These are phyloP conservation scores for Phytophthora niederhauseri DNA, from an alignment of 352 stramenopile species.

Conservation along the genomic window DNA sequence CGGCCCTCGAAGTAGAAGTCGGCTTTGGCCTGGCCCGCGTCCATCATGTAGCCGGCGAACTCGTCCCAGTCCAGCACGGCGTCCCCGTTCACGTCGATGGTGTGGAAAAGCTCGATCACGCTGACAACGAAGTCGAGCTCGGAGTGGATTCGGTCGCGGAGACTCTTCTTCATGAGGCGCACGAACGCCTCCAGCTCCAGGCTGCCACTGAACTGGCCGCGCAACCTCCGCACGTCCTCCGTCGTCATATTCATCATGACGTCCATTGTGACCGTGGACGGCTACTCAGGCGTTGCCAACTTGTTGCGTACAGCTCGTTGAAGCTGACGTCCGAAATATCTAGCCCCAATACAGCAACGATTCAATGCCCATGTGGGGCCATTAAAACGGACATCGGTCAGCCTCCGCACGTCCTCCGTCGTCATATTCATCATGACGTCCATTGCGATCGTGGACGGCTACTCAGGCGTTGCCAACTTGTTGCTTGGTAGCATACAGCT, in stretches of 20 bases:
- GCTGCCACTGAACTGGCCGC: conserved; percentile 53
- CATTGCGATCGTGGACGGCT: conserved; percentile 37
- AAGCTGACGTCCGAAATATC: too few species aligned
- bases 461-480: not conserved
- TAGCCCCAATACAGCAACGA: too few species aligned
- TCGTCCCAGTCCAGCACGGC: conserved; percentile 90
- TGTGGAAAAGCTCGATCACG: conserved; percentile 89
- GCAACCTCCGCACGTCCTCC: conserved; percentile 64
- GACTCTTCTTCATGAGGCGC: conserved; percentile 67
- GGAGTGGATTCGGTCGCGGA: conserved; percentile 67
- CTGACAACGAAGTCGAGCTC: conserved; percentile 85
- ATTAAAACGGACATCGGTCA: conserved; percentile 21
- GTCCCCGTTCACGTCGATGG: conserved; percentile 92
- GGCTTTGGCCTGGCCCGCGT: conserved; percentile 63
- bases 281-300: not conserved
- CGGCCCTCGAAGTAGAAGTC: conserved; percentile 56
- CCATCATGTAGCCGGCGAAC: conserved; percentile 89
- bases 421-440: conserved; percentile 91
- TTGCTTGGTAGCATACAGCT: too few species aligned
- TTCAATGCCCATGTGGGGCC: too few species aligned
- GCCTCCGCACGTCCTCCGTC: conserved; percentile 69
- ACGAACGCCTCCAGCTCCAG: conserved; percentile 75
- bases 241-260: conserved; percentile 91
- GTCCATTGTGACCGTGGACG: conserved; percentile 49
- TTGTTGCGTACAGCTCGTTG: too few species aligned